These are phyloP conservation scores for Syzygium oleosum DNA, from an alignment of 345 rosid species.

Conservation along the genomic window DNA sequence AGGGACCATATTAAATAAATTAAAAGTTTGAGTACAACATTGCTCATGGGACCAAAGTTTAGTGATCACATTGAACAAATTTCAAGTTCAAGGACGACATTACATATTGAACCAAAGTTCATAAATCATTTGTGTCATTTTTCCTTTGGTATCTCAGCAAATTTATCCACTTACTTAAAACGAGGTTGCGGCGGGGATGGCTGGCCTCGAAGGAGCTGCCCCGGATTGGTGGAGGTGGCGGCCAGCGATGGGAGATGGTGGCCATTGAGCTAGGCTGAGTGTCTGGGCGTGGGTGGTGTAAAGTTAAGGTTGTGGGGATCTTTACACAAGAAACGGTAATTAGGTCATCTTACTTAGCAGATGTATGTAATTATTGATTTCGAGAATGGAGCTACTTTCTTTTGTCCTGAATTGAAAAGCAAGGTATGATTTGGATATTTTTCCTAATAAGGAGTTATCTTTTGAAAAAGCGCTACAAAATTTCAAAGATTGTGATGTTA, in stretches of 20 bases:
- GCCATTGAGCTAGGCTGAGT: neutral
- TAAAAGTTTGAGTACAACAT: too few species aligned
- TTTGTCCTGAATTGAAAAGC: neutral
- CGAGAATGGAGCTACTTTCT: neutral
- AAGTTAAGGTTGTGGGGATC: neutral
- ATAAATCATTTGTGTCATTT: too few species aligned
- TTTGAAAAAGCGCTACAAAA: neutral
- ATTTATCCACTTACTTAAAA: too few species aligned
- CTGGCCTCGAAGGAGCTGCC: neutral
- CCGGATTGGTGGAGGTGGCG: neutral
- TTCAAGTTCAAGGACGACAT: fast-evolving
- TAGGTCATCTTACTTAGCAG: neutral
- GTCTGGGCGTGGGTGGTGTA: neutral
- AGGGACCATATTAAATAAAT: too few species aligned
- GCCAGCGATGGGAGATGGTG: neutral
- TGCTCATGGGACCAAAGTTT: too few species aligned
- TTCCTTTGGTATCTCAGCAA: too few species aligned
- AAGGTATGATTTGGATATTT: neutral
- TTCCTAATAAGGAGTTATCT: neutral
- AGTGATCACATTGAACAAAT: too few species aligned
- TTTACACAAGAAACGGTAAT: neutral
- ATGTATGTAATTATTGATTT: neutral
- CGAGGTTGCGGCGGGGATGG: neutral
- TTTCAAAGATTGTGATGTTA: neutral
- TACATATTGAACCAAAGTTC: neutral